Evolutionary conservation across 1,284 basidiomycete species (phyloP).

Genomic region (Leccinum pachyderme): DNA sequence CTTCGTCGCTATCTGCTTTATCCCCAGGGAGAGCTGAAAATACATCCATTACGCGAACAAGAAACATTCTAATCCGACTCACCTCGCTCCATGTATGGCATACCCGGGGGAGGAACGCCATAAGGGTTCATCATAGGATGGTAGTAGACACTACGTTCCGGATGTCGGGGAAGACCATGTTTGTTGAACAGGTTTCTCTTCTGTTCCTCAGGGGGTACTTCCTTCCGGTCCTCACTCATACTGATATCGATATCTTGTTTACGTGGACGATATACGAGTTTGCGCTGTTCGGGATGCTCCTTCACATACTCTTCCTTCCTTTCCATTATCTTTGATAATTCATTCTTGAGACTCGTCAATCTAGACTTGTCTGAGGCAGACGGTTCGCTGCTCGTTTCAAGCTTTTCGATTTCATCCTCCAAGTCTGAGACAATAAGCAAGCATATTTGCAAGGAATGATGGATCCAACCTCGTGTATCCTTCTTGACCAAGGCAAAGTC

Average conservation of each 20-base stretch:
- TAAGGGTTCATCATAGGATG: conserved; percentile 92
- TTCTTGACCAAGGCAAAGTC: conserved; percentile 86
- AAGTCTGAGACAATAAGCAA: conserved; percentile 46
- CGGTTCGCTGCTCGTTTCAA: conserved; percentile 48
- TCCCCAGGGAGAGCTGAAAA: conserved; percentile 55
- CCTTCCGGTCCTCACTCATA: conserved; percentile 40
- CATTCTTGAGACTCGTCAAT: conserved; percentile 66
- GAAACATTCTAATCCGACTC: conserved; percentile 30
- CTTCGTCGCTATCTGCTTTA: conserved; percentile 61
- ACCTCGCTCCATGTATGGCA: conserved; percentile 91
- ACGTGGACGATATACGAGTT: conserved; percentile 65
- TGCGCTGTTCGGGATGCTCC: conserved; percentile 86
- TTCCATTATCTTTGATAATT: conserved; percentile 75
- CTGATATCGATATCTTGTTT: conserved; percentile 37
- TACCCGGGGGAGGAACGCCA: conserved; percentile 94
- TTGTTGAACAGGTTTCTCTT: conserved; percentile 75
- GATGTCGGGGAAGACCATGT: conserved; percentile 79
- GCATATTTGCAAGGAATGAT: conserved; percentile 3
- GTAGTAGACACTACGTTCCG: conserved; percentile 89
- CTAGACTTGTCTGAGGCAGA: conserved; percentile 52
- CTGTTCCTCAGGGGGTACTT: conserved; percentile 44
- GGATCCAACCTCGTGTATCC: conserved; percentile 67
- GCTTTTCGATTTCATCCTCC: conserved; percentile 66
- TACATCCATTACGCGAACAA: background rate
- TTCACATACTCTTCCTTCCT: conserved; percentile 89